Evolutionary conservation across 257 asterid genomes (phyloP).

Genomic region (Fraxinus pennsylvanica): DNA sequence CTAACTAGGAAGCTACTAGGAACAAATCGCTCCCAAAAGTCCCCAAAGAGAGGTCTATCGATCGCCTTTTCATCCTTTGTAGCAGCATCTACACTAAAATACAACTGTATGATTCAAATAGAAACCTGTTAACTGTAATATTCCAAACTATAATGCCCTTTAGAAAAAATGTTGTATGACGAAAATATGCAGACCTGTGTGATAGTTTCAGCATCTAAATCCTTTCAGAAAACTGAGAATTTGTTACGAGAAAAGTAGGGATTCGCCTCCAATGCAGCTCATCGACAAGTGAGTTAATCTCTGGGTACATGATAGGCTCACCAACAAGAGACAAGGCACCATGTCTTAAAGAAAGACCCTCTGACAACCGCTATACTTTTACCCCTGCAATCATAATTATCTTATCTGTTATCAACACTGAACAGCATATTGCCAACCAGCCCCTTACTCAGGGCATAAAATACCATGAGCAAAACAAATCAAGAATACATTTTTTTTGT

Average conservation of each 20-base stretch:
- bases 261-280: constrained; percentile 84
- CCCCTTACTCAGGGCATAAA: constrained; percentile 10
- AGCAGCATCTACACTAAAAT: constrained; percentile 97
- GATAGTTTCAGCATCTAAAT: constrained; percentile 59
- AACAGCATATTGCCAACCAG: constrained; percentile 11
- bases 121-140: constrained; percentile 20
- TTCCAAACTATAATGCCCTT: constrained; percentile 15
- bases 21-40: constrained; percentile 95
- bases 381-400: constrained; percentile 61
- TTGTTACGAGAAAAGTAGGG: constrained; percentile 92
- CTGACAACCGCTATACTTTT: constrained; percentile 71
- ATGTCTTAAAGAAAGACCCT: constrained; percentile 92
- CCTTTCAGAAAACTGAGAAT: constrained; percentile 94
- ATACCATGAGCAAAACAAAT: background rate
- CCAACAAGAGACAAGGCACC: constrained; percentile 98
- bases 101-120: constrained; percentile 59
- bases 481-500: background rate
- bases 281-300: constrained; percentile 78
- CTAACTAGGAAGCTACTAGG: constrained; percentile 46
- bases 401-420: constrained; percentile 28
- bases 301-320: constrained; percentile 98
- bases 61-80: constrained; percentile 97
- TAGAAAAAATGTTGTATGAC: background rate
- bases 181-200: constrained; percentile 65
- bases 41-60: constrained; percentile 92